Conservation (phyloP, 306 rosid genomes). For the Sicyos baderoa region DNA sequence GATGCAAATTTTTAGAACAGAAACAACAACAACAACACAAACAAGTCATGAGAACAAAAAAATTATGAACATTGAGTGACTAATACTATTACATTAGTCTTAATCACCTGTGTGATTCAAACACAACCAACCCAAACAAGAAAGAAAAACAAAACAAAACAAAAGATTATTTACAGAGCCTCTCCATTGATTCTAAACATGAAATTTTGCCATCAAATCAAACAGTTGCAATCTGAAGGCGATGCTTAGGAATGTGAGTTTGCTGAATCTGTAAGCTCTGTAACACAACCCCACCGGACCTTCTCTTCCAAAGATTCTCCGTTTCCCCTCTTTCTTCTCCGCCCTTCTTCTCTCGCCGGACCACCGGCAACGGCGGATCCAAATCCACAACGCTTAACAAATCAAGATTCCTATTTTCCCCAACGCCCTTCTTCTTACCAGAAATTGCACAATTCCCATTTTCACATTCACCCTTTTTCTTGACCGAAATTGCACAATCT, state of each 20-base stretch:
- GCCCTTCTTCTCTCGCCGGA: constrained; percentile 26
- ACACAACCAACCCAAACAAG: not conserved
- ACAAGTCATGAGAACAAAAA: not conserved
- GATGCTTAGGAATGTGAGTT: constrained; percentile 35
- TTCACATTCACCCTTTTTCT: no score
- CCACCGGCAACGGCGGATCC: constrained; percentile 77
- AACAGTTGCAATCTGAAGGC: constrained; percentile 46
- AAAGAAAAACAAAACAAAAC: not conserved
- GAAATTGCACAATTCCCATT: not conserved
- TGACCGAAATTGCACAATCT: not conserved
- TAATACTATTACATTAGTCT: not conserved
- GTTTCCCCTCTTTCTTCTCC: constrained; percentile 26
- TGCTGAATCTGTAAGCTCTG: constrained; percentile 48
- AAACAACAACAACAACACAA: not conserved
- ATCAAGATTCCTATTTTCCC: constrained; percentile 24
- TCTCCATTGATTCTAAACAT: not conserved
- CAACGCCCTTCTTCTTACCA: constrained; percentile 12
- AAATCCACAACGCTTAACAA: constrained; percentile 34
- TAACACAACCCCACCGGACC: constrained; percentile 37
- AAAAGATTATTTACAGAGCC: constrained; percentile 11
- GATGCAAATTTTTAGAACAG: not conserved
- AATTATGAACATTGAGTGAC: constrained; percentile 5
- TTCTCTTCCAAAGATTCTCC: constrained; percentile 57
- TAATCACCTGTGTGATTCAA: not conserved
- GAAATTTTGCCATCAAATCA: constrained; percentile 36